These are phyloP conservation scores for Zymoseptoria ardabiliae DNA, from an alignment of 2,329 filamentous ascomycete species.

Conservation along the genomic window DNA sequence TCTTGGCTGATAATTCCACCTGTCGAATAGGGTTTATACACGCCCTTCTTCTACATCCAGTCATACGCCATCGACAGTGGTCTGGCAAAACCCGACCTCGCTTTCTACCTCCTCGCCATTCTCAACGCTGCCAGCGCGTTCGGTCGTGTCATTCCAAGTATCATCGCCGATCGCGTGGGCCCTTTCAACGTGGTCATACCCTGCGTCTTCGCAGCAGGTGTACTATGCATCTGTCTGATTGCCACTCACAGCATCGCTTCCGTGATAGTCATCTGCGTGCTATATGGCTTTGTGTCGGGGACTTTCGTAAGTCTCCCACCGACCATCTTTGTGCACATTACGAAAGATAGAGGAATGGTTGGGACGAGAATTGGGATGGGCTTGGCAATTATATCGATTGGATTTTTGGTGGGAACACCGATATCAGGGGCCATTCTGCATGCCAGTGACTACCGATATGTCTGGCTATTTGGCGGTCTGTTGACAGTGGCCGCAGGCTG, in stretches of 20 bases:
- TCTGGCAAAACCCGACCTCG: constrained; percentile 49
- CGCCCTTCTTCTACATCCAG: constrained; percentile 48
- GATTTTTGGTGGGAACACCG: constrained; percentile 47
- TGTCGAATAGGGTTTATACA: constrained; percentile 32
- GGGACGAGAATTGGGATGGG: constrained; percentile 50
- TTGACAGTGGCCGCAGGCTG: constrained; percentile 22
- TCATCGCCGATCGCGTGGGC: constrained; percentile 39
- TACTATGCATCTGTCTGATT: constrained; percentile 38
- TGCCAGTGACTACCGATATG: constrained; percentile 34
- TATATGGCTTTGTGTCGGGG: constrained; percentile 46
- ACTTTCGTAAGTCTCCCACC: constrained; percentile 41
- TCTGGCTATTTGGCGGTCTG: constrained; percentile 40
- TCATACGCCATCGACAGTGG: constrained; percentile 50
- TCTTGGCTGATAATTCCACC: no score
- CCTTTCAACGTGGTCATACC: constrained; percentile 43
- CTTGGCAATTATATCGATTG: constrained; percentile 45
- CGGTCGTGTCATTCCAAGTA: constrained; percentile 42
- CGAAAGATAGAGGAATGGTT: constrained; percentile 37
- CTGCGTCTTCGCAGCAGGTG: constrained; percentile 33
- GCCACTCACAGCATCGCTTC: constrained; percentile 27
- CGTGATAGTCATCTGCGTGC: constrained; percentile 36
- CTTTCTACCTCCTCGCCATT: constrained; percentile 61
- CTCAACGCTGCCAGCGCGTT: constrained; percentile 52
- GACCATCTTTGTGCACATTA: constrained; percentile 39
- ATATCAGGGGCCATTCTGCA: constrained; percentile 51